Percentiles rank a stretch among this genome's conserved stretches.
Evolutionary conservation across 306 rosid genomes (phyloP).

Genomic region (Cicer yamashitae): DNA sequence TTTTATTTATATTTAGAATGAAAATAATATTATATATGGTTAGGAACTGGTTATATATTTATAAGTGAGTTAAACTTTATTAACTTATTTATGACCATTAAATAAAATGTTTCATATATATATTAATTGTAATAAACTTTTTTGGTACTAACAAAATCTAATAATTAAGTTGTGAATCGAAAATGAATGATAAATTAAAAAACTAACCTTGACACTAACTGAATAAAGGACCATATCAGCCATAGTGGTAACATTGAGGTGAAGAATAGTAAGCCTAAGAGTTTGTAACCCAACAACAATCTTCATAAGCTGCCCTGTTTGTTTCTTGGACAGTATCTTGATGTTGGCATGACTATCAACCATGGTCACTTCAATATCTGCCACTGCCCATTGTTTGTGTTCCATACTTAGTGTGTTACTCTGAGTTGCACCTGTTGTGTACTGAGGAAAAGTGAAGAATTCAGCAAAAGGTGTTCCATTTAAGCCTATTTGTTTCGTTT

Average conservation of each 20-base stretch:
- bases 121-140: too few species aligned
- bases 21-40: too few species aligned
- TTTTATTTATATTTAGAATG: too few species aligned
- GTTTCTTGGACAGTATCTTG: conserved; percentile 70
- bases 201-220: conserved; percentile 73
- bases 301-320: conserved; percentile 60
- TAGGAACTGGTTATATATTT: too few species aligned
- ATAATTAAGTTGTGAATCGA: too few species aligned
- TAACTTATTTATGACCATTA: too few species aligned
- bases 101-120: too few species aligned
- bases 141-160: too few species aligned
- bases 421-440: conserved; percentile 59
- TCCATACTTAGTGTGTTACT: conserved; percentile 10
- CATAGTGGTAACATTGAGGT: conserved; percentile 73
- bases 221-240: conserved; percentile 79
- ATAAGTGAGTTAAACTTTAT: too few species aligned
- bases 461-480: conserved; percentile 57
- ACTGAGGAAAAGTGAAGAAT: conserved; percentile 86
- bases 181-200: neutral
- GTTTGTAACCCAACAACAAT: conserved; percentile 68
- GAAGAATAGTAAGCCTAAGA: conserved; percentile 73
- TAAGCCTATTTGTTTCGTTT: conserved; percentile 29
- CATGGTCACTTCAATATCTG: conserved; percentile 91
- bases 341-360: conserved; percentile 86
- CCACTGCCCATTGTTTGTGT: conserved; percentile 54